Evolutionary conservation across 2,329 filamentous ascomycete genomes (phyloP), one percentile per base, ranked within the genome.

Genomic region (Mariannaea sp.): DNA sequence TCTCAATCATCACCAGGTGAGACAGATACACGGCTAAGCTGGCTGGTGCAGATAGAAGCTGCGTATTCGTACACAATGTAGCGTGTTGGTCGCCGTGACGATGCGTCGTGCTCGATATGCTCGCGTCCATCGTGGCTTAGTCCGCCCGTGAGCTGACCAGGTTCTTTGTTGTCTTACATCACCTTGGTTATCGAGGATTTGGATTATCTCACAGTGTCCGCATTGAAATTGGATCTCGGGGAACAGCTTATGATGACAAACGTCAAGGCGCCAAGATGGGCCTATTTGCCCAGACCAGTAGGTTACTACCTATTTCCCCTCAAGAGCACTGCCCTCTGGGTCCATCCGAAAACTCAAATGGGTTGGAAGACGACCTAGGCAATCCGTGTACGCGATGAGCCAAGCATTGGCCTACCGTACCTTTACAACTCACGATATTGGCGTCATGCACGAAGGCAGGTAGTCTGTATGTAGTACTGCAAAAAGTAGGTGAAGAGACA

Each of bases 321-420:
- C 35, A 17, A 12, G 16, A 51, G 52, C 52, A 55, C 47, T 41
- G 52, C 52, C 52, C 47, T 42, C 42, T 51, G 46, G 47, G 47
- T 41, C 52, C 27, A 29, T n/a, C 33, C 16, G 42, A 32, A 17
- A 38, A 43, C 30, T 20, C 35, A 22, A 12, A 38, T 22, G 30
- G 29, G 16, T 50, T 38, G 29, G 17, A 27, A 27, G n/a, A n/a
- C n/a, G n/a, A n/a, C n/a, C n/a, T n/a, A n/a, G n/a, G n/a, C n/a
- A 49, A 26, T 41, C 19, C 51, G 33, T 14, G 33, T 26, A 41
- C 27, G 26, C 19, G 19, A 19, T 27, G n/a, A 29, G 29, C 22
- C 35, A 22, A 27, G 4, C 24, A 26, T 26, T 10, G 38, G 47
- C 41, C 38, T 10, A 30, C 40, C n/a, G 33, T 9, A 35, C n/a